These are phyloP conservation scores for Fusarium chlamydosporum DNA, from an alignment of 2,329 filamentous ascomycete species.

Conservation along the genomic window DNA sequence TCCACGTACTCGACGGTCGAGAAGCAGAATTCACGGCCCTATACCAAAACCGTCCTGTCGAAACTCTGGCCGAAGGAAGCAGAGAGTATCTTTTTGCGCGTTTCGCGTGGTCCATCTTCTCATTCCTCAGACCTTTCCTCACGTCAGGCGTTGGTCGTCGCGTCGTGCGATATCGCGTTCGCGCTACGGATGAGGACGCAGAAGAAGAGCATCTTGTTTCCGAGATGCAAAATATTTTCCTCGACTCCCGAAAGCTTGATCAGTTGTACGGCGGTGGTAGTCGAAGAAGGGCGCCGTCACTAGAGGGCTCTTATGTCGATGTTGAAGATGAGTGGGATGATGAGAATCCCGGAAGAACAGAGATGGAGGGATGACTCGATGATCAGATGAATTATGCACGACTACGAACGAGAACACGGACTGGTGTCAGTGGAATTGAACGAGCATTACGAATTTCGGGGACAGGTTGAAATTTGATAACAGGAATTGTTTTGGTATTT, in stretches of 20 bases:
- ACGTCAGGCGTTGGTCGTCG: conserved; percentile 33
- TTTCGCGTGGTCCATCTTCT: conserved; percentile 38
- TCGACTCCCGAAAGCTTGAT: conserved; percentile 33
- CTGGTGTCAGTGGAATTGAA: not conserved
- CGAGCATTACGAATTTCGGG: not conserved
- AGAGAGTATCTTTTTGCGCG: conserved; percentile 33
- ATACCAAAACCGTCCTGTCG: conserved; percentile 30
- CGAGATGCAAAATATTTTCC: conserved; percentile 37
- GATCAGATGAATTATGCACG: conserved; percentile 1
- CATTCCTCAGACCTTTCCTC: conserved; percentile 31
- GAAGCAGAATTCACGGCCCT: conserved; percentile 40
- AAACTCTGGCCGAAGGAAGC: conserved; percentile 26
- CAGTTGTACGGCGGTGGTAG: conserved; percentile 27
- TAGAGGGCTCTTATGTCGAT: conserved; percentile 38
- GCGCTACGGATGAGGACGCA: conserved; percentile 13
- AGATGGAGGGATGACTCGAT: conserved; percentile 37
- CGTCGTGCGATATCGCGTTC: conserved; percentile 19
- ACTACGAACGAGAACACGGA: not conserved
- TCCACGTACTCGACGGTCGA: conserved; percentile 22
- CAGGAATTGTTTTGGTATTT: conserved; percentile 3
- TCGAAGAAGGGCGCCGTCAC: not conserved
- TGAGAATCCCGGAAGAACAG: conserved; percentile 24
- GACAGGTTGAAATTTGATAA: not conserved
- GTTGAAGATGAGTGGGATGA: conserved; percentile 44
- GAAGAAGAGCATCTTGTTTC: conserved; percentile 31